These are phyloP conservation scores for Nepenthes mirabilis DNA, from an alignment of 148 eudicot genomes.

Conservation along the genomic window DNA sequence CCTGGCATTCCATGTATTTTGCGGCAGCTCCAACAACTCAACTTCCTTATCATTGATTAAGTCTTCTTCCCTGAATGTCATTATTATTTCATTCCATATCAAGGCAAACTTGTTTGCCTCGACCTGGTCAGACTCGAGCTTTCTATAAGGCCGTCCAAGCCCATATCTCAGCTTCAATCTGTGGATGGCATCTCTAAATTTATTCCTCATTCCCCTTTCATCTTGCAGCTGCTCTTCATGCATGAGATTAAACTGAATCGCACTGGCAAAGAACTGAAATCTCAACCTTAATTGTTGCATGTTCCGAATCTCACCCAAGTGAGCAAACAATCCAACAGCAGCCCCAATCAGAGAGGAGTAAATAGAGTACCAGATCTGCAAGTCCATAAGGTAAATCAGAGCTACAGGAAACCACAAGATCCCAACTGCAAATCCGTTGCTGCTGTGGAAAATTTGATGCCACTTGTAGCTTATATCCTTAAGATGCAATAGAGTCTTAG, in stretches of 20 bases:
- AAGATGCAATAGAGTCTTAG: constrained; percentile 25
- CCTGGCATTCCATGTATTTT: constrained; percentile 33
- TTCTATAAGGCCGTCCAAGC: constrained; percentile 67
- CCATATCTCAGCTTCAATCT: constrained; percentile 84
- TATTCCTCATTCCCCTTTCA: constrained; percentile 53
- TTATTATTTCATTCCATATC: constrained; percentile 12
- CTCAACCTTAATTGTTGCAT: constrained; percentile 86
- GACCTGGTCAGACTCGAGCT: constrained; percentile 83
- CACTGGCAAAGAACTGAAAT: constrained; percentile 88
- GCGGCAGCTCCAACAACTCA: constrained; percentile 17
- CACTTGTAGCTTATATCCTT: constrained; percentile 41
- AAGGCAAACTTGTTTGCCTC: constrained; percentile 8
- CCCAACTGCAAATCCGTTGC: constrained; percentile 76
- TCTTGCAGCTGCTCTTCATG: constrained; percentile 80
- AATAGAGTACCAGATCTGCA: constrained; percentile 84
- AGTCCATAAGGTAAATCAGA: constrained; percentile 74
- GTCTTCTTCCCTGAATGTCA: constrained; percentile 10
- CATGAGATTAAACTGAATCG: constrained; percentile 93
- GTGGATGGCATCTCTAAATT: constrained; percentile 55
- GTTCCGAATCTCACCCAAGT: constrained; percentile 85
- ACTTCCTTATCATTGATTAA: constrained; percentile 6
- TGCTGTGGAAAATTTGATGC: constrained; percentile 48
- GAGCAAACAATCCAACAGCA: constrained; percentile 67
- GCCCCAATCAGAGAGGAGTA: constrained; percentile 83
- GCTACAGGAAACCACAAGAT: constrained; percentile 84